phyloP scores from a whole-genome alignment of 2,329 filamentous ascomycete species.

The Dendryphion nanum region DNA sequence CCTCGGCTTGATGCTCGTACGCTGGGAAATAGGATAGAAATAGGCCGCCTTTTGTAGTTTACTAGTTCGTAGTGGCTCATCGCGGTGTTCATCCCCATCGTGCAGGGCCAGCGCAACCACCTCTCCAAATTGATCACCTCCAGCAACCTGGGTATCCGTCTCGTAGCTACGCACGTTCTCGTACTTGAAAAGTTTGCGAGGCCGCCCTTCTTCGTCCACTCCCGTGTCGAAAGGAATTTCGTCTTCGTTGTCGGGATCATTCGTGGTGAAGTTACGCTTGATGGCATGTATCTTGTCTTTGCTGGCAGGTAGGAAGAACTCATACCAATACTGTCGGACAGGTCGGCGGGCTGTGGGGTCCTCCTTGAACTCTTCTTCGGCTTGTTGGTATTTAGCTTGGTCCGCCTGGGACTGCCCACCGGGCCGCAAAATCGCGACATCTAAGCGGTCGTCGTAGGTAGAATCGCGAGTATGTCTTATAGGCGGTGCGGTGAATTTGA shows the following conservation, averaged over 20 bases:
- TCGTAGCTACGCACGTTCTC: conserved; percentile 61
- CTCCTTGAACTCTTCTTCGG: conserved; percentile 39
- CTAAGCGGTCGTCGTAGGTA: conserved; percentile 58
- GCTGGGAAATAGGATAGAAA: conserved; percentile 60
- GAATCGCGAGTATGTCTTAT: conserved; percentile 44
- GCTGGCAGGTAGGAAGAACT: conserved; percentile 57
- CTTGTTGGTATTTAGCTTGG: conserved; percentile 50
- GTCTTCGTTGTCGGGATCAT: conserved; percentile 52
- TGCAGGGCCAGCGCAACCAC: conserved; percentile 58
- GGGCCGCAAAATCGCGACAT: conserved; percentile 58
- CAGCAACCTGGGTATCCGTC: conserved; percentile 53
- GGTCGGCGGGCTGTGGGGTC: conserved; percentile 53
- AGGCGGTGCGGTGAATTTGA: conserved; percentile 63
- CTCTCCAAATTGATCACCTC: conserved; percentile 55
- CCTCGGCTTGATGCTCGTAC: conserved; percentile 52
- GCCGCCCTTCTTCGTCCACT: conserved; percentile 45
- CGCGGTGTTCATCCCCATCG: conserved; percentile 45
- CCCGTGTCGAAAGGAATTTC: conserved; percentile 32
- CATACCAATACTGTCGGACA: conserved; percentile 58
- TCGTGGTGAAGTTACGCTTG: conserved; percentile 55
- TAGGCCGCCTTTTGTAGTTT: conserved; percentile 55
- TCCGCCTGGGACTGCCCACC: conserved; percentile 53
- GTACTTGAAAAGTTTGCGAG: conserved; percentile 54
- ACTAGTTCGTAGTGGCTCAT: conserved; percentile 33
- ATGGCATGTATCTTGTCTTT: conserved; percentile 49